Percentiles rank a stretch among this genome's conserved stretches.
Evolutionary conservation across 2,329 filamentous ascomycete species (phyloP).

Genomic region (Pseudogymnoascus sp.): DNA sequence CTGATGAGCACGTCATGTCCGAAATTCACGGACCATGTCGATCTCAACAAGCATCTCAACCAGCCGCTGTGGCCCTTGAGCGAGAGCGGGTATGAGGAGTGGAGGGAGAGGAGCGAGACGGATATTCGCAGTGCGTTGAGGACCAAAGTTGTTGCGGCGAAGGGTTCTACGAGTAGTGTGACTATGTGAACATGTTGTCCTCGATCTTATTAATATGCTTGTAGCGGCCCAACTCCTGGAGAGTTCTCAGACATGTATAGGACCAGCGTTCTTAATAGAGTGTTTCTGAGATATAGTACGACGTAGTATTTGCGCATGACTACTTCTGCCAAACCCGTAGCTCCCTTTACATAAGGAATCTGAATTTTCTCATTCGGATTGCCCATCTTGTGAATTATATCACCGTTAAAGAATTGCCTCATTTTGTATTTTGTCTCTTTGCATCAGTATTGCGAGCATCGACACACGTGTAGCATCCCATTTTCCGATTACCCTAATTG

Average conservation of each 20-base stretch:
- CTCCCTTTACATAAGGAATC: too few species aligned
- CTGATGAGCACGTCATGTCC: conserved; percentile 34
- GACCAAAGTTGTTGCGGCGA: conserved; percentile 20
- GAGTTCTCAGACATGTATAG: background rate
- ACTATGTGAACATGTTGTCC: background rate
- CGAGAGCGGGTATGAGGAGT: conserved; percentile 33
- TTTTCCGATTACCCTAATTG: too few species aligned
- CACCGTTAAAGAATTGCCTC: too few species aligned
- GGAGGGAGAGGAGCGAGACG: conserved; percentile 35
- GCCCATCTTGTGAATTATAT: too few species aligned
- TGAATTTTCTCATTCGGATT: too few species aligned
- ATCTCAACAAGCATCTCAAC: conserved; percentile 20
- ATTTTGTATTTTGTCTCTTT: too few species aligned
- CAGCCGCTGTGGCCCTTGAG: conserved; percentile 31
- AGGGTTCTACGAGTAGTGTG: background rate
- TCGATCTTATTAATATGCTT: background rate
- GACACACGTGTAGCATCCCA: too few species aligned
- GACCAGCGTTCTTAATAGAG: too few species aligned
- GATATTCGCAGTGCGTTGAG: conserved; percentile 33
- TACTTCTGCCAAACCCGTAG: too few species aligned
- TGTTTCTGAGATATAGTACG: too few species aligned
- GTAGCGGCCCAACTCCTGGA: background rate
- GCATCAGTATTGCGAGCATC: too few species aligned
- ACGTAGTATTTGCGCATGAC: too few species aligned
- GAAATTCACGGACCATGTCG: conserved; percentile 18